A percentile compares a stretch with the other conserved stretches of the same genome.
Evolutionary conservation across 129 eudicot genomes (phyloP).

Genomic region (Helianthus tuberosus): DNA sequence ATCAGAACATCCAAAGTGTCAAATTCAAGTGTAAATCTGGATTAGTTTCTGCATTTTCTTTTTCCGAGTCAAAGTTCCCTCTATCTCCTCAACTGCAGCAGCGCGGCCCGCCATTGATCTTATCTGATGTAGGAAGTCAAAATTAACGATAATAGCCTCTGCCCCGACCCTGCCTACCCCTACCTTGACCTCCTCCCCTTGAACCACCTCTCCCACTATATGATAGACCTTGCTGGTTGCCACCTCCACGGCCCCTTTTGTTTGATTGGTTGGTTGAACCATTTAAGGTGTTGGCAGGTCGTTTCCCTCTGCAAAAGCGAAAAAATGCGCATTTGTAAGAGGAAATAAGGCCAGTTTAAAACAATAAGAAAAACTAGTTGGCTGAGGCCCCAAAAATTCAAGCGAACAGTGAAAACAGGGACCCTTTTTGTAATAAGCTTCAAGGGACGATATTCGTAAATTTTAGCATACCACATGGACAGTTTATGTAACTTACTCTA

Average conservation of each 20-base stretch:
- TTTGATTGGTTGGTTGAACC: constrained; percentile 48
- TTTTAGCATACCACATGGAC: background rate
- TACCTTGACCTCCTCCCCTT: constrained; percentile 50
- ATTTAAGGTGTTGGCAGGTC: constrained; percentile 49
- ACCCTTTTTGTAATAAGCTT: no score
- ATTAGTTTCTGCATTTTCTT: constrained; percentile 6
- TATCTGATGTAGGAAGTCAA: background rate
- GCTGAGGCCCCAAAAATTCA: no score
- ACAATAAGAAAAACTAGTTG: background rate
- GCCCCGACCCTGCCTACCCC: constrained; percentile 56
- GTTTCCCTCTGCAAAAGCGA: constrained; percentile 52
- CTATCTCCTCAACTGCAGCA: constrained; percentile 17
- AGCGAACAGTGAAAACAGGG: no score
- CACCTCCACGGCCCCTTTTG: constrained; percentile 67
- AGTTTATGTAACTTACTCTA: no score
- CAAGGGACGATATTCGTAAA: background rate
- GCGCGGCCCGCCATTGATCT: background rate
- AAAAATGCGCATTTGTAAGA: background rate
- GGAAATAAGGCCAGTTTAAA: background rate
- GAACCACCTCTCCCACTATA: constrained; percentile 60
- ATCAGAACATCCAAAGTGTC: background rate
- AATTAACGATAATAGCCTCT: constrained; percentile 50
- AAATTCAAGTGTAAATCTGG: constrained; percentile 14
- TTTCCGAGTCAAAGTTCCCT: background rate
- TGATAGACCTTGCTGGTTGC: constrained; percentile 58